These are phyloP conservation scores for Thermothielavioides terrestris DNA, from an alignment of 495 filamentous ascomycete species.

Conservation along the genomic window DNA sequence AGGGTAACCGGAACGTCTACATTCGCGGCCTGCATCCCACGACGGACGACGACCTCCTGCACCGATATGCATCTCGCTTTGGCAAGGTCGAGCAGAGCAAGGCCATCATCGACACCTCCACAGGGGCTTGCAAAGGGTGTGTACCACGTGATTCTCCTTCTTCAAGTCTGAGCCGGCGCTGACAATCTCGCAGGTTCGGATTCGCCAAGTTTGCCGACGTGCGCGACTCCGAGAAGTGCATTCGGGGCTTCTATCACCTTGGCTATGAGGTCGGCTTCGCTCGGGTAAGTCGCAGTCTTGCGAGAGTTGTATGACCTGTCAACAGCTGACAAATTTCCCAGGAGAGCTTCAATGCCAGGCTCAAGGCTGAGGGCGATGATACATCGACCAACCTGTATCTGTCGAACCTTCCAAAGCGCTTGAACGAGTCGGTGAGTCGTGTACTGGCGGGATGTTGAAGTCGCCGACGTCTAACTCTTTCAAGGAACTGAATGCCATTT, in stretches of 20 bases:
- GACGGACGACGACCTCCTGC: slow-evolving; percentile 84
- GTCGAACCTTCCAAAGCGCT: slow-evolving; percentile 82
- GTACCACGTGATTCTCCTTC: slow-evolving; percentile 14
- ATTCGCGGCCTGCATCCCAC: slow-evolving; percentile 90
- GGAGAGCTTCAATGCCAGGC: slow-evolving; percentile 93
- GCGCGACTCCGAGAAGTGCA: slow-evolving; percentile 85
- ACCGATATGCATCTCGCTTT: slow-evolving; percentile 74
- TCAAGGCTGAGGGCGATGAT: slow-evolving; percentile 83
- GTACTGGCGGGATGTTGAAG: background rate
- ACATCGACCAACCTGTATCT: slow-evolving; percentile 91
- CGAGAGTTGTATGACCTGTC: background rate
- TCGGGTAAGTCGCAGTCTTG: slow-evolving; percentile 48
- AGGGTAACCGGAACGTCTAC: slow-evolving; percentile 88
- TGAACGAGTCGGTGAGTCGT: slow-evolving; percentile 76
- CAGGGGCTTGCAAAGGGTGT: slow-evolving; percentile 90
- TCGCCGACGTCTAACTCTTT: slow-evolving; percentile 9
- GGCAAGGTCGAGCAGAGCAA: slow-evolving; percentile 89
- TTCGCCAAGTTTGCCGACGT: slow-evolving; percentile 90
- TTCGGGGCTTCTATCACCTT: slow-evolving; percentile 86
- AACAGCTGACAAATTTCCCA: slow-evolving; percentile 30
- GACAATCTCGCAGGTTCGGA: slow-evolving; percentile 59
- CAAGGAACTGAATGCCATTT: slow-evolving; percentile 67
- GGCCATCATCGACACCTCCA: slow-evolving; percentile 89
- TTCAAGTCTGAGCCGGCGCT: slow-evolving; percentile 8
- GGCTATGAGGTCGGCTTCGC: slow-evolving; percentile 98